Evolutionary conservation across 2,329 filamentous ascomycete species (phyloP).

Genomic region (Harringtonia aguacate): DNA sequence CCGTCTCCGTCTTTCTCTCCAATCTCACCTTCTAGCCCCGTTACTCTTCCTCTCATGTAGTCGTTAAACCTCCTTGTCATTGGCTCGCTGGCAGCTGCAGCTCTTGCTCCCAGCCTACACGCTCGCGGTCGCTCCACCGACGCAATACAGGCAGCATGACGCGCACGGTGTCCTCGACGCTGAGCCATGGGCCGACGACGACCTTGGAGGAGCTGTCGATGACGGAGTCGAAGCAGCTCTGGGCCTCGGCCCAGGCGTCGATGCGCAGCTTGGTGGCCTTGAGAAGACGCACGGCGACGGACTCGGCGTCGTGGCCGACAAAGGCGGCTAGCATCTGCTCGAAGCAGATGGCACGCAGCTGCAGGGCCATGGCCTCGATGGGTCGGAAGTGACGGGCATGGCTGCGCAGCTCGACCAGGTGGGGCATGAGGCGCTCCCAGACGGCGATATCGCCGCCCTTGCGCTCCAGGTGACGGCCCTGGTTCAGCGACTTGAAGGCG

Average conservation of each 20-base stretch:
- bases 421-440: slow-evolving; percentile 35
- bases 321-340: slow-evolving; percentile 27
- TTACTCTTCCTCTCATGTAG: not conserved
- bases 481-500: slow-evolving; percentile 38
- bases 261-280: slow-evolving; percentile 14
- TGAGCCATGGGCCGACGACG: slow-evolving; percentile 30
- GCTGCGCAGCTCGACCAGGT: slow-evolving; percentile 29
- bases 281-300: slow-evolving; percentile 17
- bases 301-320: slow-evolving; percentile 19
- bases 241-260: slow-evolving; percentile 21
- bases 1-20: no score
- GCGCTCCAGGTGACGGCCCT: slow-evolving; percentile 30
- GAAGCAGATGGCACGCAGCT: slow-evolving; percentile 32
- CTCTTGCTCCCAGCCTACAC: slow-evolving; percentile 29
- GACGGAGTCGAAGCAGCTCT: slow-evolving; percentile 17
- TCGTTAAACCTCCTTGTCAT: not conserved
- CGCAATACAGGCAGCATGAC: slow-evolving; percentile 28
- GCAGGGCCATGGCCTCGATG: slow-evolving; percentile 29
- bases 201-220: slow-evolving; percentile 17
- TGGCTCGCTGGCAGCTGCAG: slow-evolving; percentile 6
- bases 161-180: slow-evolving; percentile 31
- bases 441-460: slow-evolving; percentile 27
- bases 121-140: slow-evolving; percentile 32
- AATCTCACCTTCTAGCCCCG: not conserved
- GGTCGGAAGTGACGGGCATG: slow-evolving; percentile 23